Conservation (phyloP, 2,329 filamentous ascomycete genomes). For the Talaromyces albobiverticillius region DNA sequence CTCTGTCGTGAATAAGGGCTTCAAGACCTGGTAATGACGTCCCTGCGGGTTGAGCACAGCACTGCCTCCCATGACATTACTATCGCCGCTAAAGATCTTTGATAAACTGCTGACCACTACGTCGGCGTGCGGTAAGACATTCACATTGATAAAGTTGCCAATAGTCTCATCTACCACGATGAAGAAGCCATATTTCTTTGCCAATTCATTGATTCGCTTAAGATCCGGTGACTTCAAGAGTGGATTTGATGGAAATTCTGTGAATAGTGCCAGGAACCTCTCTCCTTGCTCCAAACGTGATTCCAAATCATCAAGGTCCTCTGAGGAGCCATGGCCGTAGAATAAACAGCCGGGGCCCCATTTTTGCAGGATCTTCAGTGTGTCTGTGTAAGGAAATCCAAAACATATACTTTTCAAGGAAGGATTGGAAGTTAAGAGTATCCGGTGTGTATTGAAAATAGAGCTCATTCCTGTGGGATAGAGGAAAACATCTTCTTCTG, state of each 20-base stretch:
- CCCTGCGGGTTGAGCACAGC: conserved; percentile 63
- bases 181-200: conserved; percentile 80
- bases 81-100: conserved; percentile 96
- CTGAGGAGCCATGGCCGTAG: conserved; percentile 74
- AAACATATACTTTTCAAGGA: conserved; percentile 71
- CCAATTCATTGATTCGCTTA: conserved; percentile 71
- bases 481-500: conserved; percentile 83
- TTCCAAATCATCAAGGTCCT: conserved; percentile 83
- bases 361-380: conserved; percentile 90
- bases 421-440: conserved; percentile 63
- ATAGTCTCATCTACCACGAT: conserved; percentile 95
- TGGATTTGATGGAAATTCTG: conserved; percentile 93
- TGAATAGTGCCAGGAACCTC: conserved; percentile 78
- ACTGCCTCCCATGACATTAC: conserved; percentile 95
- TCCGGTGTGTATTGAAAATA: conserved; percentile 83
- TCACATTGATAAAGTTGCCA: conserved; percentile 92
- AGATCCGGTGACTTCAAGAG: conserved; percentile 83
- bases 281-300: conserved; percentile 67
- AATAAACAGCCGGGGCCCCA: conserved; percentile 88
- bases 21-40: conserved; percentile 69
- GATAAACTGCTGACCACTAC: conserved; percentile 92
- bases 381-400: conserved; percentile 98
- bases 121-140: conserved; percentile 85
- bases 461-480: conserved; percentile 92
- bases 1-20: conserved; percentile 59